phyloP scores from a whole-genome alignment of 257 asterid genomes.

The Fraxinus cuspidata region DNA sequence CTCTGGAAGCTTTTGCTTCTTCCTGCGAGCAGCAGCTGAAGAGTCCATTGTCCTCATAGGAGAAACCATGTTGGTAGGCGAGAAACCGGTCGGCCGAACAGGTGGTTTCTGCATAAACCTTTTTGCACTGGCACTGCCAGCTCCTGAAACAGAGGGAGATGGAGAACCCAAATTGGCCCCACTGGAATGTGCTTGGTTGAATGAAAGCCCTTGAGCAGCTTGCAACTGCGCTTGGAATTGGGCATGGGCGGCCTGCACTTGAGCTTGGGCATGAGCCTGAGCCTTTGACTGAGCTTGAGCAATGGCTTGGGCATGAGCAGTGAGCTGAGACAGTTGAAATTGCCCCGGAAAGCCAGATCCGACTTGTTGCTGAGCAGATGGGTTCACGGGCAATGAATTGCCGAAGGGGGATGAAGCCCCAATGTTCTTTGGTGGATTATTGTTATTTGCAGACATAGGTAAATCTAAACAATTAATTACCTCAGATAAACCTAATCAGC shows the following conservation, averaged over 20 bases:
- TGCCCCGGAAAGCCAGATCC: slow-evolving; percentile 72
- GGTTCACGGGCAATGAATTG: slow-evolving; percentile 64
- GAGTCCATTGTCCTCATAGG: slow-evolving; percentile 83
- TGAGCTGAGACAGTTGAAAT: slow-evolving; percentile 66
- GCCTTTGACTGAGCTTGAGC: slow-evolving; percentile 59
- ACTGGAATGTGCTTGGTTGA: slow-evolving; percentile 64
- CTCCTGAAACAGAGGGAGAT: slow-evolving; percentile 72
- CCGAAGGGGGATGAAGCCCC: slow-evolving; percentile 89
- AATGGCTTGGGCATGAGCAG: slow-evolving; percentile 85
- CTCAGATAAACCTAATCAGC: slow-evolving; percentile 19
- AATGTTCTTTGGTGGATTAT: slow-evolving; percentile 63
- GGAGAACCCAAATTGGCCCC: slow-evolving; percentile 70
- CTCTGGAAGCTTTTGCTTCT: slow-evolving; percentile 96
- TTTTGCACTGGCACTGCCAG: slow-evolving; percentile 56
- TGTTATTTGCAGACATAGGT: slow-evolving; percentile 81
- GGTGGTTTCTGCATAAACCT: slow-evolving; percentile 88
- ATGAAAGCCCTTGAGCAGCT: slow-evolving; percentile 75
- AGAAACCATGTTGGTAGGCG: slow-evolving; percentile 49
- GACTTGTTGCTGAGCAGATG: slow-evolving; percentile 58
- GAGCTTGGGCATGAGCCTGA: slow-evolving; percentile 69
- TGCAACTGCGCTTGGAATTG: slow-evolving; percentile 74
- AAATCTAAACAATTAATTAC: slow-evolving; percentile 23
- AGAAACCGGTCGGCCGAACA: slow-evolving; percentile 72
- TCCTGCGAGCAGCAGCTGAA: slow-evolving; percentile 81
- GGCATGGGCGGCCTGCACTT: slow-evolving; percentile 49